Base-by-base conservation (phyloP, 2,329 filamentous ascomycete species). In the Plenodomus tracheiphilus region DNA sequence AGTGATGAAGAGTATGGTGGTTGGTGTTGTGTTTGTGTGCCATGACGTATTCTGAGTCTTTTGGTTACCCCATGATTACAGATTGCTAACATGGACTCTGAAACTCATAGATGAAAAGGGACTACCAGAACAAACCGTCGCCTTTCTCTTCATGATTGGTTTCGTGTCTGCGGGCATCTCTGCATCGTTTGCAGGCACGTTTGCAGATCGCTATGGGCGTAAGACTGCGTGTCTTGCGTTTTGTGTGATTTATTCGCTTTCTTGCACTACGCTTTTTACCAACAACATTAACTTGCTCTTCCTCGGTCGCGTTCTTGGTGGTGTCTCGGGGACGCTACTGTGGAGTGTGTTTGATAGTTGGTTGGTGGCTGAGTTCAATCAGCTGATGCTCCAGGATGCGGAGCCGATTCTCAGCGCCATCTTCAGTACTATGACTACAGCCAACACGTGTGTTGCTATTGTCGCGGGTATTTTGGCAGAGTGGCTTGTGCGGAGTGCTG, bases 301-400 rank as follows among this genome's bases (percentile, higher is more conserved):
- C 44, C 46, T 75, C 1, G 83, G 83, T 11, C 74, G 83, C 41
- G 64, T 80, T 0, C 73, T 84, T 3, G 81, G 80, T 18, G 83
- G 83, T 0, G 51, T 85, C 39, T 78, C 77, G 21, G 81, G 81
- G 28, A 83, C 80, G 20, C 65, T 85, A 35, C 73, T 85, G 22
- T 85, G 81, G 71, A 82, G 77, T 37, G 79, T 78, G 4, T 84
- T 85, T 54, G 82, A 85, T 64, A 81, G 79, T 57, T 85, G 82
- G 82, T 81, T 85, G 74, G 77, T 85, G 21, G 77, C 79, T 39
- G 81, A 85, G 58, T 85, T 77, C 58, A 77, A 81, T 41, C 69
- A 73, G 36, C 68, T 76, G 36, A 73, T 73, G 11, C 54, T 81
- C 7, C 72, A 75, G 21, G 66, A 76, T n/a, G 67, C 66, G 13